Evolutionary conservation across 2,329 filamentous ascomycete genomes (phyloP).

Genomic region (Xylaria polymorpha): DNA sequence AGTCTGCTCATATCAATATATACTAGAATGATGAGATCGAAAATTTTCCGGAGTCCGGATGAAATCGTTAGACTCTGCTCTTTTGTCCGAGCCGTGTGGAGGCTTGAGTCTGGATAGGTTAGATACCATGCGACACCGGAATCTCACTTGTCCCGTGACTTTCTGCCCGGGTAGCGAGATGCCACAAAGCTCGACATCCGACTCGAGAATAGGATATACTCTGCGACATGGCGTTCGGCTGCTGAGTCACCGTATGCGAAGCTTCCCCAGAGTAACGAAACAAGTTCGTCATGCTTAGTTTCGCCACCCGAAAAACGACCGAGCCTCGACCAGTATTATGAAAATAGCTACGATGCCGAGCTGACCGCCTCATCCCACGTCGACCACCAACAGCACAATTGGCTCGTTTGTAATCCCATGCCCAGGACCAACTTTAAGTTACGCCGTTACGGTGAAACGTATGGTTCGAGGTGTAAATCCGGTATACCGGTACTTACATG

Average conservation of each 20-base stretch:
- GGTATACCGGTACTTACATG: constrained; percentile 32
- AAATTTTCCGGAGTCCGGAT: constrained; percentile 30
- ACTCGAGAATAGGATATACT: constrained; percentile 28
- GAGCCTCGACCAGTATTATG: constrained; percentile 12
- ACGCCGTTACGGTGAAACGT: constrained; percentile 18
- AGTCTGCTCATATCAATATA: constrained; percentile 22
- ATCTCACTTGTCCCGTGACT: constrained; percentile 19
- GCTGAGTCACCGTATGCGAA: constrained; percentile 29
- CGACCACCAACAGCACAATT: constrained; percentile 11
- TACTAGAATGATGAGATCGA: constrained; percentile 19
- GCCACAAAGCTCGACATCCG: constrained; percentile 6
- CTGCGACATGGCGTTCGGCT: constrained; percentile 28
- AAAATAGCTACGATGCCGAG: constrained; percentile 14
- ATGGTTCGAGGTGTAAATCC: constrained; percentile 32
- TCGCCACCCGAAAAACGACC: constrained; percentile 31
- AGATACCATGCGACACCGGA: constrained; percentile 30
- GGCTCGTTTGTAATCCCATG: constrained; percentile 18
- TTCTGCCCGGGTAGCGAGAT: constrained; percentile 20
- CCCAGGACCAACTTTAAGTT: constrained; percentile 5
- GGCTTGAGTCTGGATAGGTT: constrained; percentile 10
- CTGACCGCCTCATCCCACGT: constrained; percentile 21
- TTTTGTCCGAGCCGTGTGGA: constrained; percentile 15
- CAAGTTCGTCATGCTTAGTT: constrained; percentile 20
- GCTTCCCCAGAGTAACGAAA: constrained; percentile 6
- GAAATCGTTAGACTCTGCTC: constrained; percentile 16